Percentiles rank a stretch among this genome's conserved stretches.
Conservation (phyloP, 129 eudicot species). For the Heracleum sosnowskyi region DNA sequence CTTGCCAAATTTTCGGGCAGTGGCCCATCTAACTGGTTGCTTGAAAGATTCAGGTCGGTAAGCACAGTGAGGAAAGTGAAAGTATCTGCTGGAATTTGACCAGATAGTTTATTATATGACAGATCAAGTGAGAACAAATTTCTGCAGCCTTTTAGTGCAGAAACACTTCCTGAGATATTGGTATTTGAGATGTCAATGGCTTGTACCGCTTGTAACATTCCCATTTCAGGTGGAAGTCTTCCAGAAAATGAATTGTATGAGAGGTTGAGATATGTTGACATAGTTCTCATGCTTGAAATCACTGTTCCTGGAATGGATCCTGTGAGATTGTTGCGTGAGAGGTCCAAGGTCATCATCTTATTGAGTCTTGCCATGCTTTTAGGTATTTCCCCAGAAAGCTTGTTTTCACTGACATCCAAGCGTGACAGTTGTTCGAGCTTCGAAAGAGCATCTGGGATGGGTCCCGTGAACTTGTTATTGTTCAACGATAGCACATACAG, state of each 20-base stretch:
- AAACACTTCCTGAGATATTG: constrained; percentile 58
- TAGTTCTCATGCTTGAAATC: constrained; percentile 46
- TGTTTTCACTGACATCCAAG: constrained; percentile 62
- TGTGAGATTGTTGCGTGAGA: constrained; percentile 49
- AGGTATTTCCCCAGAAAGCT: constrained; percentile 55
- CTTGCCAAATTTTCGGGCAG: constrained; percentile 44
- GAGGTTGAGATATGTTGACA: constrained; percentile 54
- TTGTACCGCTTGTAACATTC: constrained; percentile 65
- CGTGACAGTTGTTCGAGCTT: constrained; percentile 46
- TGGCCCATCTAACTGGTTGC: constrained; percentile 50
- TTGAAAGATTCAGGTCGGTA: constrained; percentile 46
- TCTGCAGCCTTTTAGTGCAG: constrained; percentile 48
- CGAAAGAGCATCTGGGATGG: constrained; percentile 42
- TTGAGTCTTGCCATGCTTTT: constrained; percentile 30
- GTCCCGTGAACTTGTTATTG: constrained; percentile 49
- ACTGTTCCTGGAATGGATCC: constrained; percentile 46
- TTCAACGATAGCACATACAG: constrained; percentile 39
- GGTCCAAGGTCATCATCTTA: constrained; percentile 37
- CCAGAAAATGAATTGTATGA: constrained; percentile 59
- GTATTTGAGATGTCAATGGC: constrained; percentile 70
- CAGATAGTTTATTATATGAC: constrained; percentile 57
- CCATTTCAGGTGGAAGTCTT: constrained; percentile 56
- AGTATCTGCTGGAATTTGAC: constrained; percentile 27
- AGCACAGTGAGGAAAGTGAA: constrained; percentile 32
- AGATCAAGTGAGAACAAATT: constrained; percentile 57